phyloP scores from a whole-genome alignment of 257 asterid species.

The Pogostemon cablin region DNA sequence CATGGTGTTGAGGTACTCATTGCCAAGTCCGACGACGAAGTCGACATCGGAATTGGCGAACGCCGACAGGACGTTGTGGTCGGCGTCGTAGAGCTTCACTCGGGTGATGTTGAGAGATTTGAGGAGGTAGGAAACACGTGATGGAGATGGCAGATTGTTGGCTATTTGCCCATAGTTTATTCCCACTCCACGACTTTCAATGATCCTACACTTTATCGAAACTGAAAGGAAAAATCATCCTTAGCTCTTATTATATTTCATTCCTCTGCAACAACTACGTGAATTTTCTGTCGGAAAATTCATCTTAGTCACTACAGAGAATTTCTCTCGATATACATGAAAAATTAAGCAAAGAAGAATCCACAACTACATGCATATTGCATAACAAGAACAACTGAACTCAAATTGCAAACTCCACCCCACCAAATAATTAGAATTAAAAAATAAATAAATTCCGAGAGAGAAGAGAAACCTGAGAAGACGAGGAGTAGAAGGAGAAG shows the following conservation, averaged over 20 bases:
- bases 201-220: conserved; percentile 25
- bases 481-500: conserved; percentile 47
- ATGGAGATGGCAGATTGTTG: conserved; percentile 73
- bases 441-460: too few species aligned
- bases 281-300: too few species aligned
- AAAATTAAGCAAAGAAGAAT: too few species aligned
- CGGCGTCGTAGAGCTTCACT: conserved; percentile 83
- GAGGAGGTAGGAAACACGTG: conserved; percentile 68
- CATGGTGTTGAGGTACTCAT: conserved; percentile 60
- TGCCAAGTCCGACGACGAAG: conserved; percentile 73
- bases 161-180: conserved; percentile 94
- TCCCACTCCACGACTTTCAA: conserved; percentile 57
- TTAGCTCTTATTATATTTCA: too few species aligned
- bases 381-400: too few species aligned
- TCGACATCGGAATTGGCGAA: conserved; percentile 69
- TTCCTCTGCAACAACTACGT: too few species aligned
- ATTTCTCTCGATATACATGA: too few species aligned
- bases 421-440: too few species aligned
- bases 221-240: conserved; percentile 33
- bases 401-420: too few species aligned
- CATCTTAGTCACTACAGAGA: too few species aligned
- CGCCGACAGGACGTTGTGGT: conserved; percentile 66
- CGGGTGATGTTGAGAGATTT: conserved; percentile 59
- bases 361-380: too few species aligned
- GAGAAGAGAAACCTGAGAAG: conserved; percentile 56